A percentile compares a stretch with the other conserved stretches of the same genome.
Conservation (phyloP, 495 filamentous ascomycete species). For the Lasiosphaeris hirsuta region DNA sequence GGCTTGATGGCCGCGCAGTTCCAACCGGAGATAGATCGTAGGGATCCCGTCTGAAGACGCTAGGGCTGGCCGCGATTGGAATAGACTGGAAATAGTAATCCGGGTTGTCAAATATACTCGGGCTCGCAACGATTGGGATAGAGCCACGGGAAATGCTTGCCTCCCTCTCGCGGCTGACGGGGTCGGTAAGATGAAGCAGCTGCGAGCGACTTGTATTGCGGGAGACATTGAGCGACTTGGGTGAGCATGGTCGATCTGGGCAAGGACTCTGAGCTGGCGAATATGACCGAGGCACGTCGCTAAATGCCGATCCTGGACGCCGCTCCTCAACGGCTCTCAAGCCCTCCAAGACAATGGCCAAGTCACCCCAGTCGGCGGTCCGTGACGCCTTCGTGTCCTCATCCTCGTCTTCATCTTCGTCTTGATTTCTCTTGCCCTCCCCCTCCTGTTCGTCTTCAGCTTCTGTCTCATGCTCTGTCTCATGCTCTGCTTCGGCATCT, state of each 20-base stretch:
- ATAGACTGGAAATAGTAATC: background rate
- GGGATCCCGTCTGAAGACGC: constrained; percentile 5
- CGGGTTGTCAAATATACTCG: constrained; percentile 6
- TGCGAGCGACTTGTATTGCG: constrained; percentile 17
- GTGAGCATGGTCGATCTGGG: constrained; percentile 21
- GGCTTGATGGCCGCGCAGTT: constrained; percentile 8
- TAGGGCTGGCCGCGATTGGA: constrained; percentile 16
- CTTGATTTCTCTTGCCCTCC: background rate
- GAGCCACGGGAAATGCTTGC: constrained; percentile 6
- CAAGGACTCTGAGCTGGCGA: constrained; percentile 4
- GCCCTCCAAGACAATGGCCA: constrained; percentile 11
- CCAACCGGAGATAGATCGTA: background rate
- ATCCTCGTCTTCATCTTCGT: background rate
- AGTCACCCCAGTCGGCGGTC: constrained; percentile 10
- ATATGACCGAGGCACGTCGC: background rate
- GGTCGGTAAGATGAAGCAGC: constrained; percentile 1
- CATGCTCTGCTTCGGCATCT: background rate
- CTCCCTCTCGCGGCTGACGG: constrained; percentile 1
- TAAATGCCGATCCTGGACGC: constrained; percentile 15
- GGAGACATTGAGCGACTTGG: constrained; percentile 24
- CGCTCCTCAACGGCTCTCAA: constrained; percentile 7
- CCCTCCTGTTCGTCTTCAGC: constrained; percentile 2
- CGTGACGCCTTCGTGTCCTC: background rate
- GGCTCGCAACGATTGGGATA: constrained; percentile 14
- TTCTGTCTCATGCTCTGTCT: background rate